A percentile compares a stretch with the other conserved stretches of the same genome.
phyloP scores from a whole-genome alignment of 1,139 yeast species.

The Arxiozyma heterogenica region DNA sequence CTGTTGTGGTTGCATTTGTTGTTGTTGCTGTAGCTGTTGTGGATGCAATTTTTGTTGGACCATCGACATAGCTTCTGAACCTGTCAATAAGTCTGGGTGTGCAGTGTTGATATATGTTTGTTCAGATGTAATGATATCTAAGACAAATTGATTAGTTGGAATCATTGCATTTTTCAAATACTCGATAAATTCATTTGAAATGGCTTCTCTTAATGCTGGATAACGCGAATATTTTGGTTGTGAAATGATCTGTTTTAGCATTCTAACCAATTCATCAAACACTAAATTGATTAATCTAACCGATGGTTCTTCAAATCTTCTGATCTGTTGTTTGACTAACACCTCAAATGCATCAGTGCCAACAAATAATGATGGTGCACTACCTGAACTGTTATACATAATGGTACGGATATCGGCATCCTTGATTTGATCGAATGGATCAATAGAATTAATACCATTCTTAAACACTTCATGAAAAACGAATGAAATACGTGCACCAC shows the following conservation, averaged over 20 bases:
- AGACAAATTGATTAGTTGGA: conserved; percentile 80
- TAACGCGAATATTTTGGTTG: conserved; percentile 81
- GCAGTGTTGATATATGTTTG: conserved; percentile 95
- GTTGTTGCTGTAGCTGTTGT: conserved; percentile 27
- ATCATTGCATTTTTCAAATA: conserved; percentile 69
- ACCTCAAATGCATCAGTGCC: conserved; percentile 98
- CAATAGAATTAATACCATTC: conserved; percentile 85
- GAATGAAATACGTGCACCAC: conserved; percentile 97
- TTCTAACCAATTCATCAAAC: conserved; percentile 89
- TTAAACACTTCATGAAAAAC: conserved; percentile 95
- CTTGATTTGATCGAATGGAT: conserved; percentile 95
- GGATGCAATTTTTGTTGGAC: conserved; percentile 85
- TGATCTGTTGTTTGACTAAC: conserved; percentile 88
- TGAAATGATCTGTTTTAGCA: conserved; percentile 72
- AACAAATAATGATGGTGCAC: conserved; percentile 94
- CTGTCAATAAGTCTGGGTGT: conserved; percentile 91
- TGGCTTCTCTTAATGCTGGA: conserved; percentile 81
- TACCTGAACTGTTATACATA: conserved; percentile 92
- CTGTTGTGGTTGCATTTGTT: conserved; percentile 43
- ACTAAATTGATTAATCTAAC: conserved; percentile 81
- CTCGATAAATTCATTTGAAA: conserved; percentile 69
- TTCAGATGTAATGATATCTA: conserved; percentile 75
- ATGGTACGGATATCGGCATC: conserved; percentile 97
- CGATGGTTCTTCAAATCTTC: conserved; percentile 90
- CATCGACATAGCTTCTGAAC: conserved; percentile 90